Evolutionary conservation across 2,329 filamentous ascomycete species (phyloP).

Genomic region (Cladophialophora bantiana): DNA sequence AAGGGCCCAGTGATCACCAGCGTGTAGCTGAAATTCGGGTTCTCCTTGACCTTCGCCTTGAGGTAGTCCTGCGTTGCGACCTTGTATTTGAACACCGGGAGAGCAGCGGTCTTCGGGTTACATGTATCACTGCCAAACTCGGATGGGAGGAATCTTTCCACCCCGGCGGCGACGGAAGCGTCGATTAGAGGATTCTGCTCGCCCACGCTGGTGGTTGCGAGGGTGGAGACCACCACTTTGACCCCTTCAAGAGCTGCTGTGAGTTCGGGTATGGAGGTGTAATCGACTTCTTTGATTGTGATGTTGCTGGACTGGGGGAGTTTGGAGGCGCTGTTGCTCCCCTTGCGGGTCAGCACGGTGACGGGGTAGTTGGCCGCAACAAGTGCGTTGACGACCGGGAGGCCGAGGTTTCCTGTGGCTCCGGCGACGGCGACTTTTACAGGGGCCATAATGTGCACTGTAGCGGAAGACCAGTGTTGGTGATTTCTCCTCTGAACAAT

Average conservation of each 20-base stretch:
- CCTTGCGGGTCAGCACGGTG: constrained; percentile 34
- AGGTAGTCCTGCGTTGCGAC: constrained; percentile 44
- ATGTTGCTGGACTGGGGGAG: constrained; percentile 27
- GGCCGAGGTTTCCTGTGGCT: constrained; percentile 37
- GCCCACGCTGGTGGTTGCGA: constrained; percentile 22
- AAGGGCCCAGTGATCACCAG: constrained; percentile 45
- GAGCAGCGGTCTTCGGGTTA: constrained; percentile 38
- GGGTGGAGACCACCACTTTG: constrained; percentile 43
- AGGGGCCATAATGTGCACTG: constrained; percentile 17
- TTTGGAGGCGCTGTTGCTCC: constrained; percentile 26
- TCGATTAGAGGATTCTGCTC: constrained; percentile 42
- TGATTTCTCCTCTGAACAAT: neutral
- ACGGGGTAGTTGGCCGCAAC: constrained; percentile 31
- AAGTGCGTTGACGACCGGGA: constrained; percentile 31
- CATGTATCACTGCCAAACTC: constrained; percentile 47
- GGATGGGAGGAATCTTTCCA: constrained; percentile 46
- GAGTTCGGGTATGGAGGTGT: constrained; percentile 41
- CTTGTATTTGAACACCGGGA: constrained; percentile 47
- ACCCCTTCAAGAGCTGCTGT: constrained; percentile 41
- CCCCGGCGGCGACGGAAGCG: constrained; percentile 43
- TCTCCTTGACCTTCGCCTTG: constrained; percentile 33
- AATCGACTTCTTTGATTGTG: constrained; percentile 42
- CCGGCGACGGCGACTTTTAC: constrained; percentile 39
- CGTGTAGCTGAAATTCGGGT: constrained; percentile 45
- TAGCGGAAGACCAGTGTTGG: neutral